phyloP scores from a whole-genome alignment of 805 yeast species.

The Zygotorulaspora florentina region DNA sequence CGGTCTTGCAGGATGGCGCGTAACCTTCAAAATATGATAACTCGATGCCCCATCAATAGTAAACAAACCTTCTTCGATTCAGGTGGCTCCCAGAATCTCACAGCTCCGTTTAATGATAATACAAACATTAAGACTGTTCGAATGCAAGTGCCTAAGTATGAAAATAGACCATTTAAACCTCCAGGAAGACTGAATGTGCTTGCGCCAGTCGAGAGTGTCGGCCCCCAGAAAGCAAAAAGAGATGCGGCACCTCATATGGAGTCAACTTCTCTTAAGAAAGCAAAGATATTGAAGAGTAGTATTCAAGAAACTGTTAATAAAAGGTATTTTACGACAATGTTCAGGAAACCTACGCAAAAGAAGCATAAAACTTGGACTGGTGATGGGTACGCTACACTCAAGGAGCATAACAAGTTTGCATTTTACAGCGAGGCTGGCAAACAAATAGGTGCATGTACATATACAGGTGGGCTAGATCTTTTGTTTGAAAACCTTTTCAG shows the following conservation, averaged over 20 bases:
- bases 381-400: conserved; percentile 59
- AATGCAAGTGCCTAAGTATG: conserved; percentile 30
- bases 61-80: no score
- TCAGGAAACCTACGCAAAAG: conserved; percentile 67
- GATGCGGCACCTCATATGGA: neutral
- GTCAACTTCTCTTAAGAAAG: conserved; percentile 4
- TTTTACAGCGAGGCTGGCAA: conserved; percentile 30
- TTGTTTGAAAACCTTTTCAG: conserved; percentile 41
- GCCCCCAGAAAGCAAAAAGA: neutral
- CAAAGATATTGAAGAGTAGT: neutral
- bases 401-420: conserved; percentile 21
- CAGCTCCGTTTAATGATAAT: no score
- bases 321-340: conserved; percentile 42
- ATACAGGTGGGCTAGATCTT: conserved; percentile 20
- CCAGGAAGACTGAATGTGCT: conserved; percentile 35
- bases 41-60: no score
- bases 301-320: neutral
- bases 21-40: neutral
- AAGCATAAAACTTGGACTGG: conserved; percentile 95
- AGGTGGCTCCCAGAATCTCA: no score
- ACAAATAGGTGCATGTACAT: conserved; percentile 26
- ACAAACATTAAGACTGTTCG: no score
- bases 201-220: neutral
- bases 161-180: conserved; percentile 51
- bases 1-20: no score